Percentiles rank a stretch among this genome's conserved stretches.
phyloP scores from a whole-genome alignment of 805 yeast genomes.

The Candida xiaguanensis region DNA sequence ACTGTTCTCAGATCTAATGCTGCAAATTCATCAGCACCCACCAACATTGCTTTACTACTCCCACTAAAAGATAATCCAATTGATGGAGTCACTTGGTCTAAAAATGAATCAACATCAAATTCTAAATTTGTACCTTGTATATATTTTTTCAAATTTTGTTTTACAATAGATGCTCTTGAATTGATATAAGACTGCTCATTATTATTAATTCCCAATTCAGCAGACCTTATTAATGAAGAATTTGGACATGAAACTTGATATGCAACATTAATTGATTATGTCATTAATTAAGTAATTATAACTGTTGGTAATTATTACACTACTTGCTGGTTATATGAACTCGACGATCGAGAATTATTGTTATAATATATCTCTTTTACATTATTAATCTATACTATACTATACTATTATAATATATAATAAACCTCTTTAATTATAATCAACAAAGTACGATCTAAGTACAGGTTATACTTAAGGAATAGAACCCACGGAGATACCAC shows the following conservation, averaged over 20 bases:
- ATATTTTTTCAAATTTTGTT: conserved; percentile 20
- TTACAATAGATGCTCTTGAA: conserved; percentile 20
- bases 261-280: too few relatives aligned
- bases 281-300: too few relatives aligned
- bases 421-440: too few relatives aligned
- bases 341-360: too few relatives aligned
- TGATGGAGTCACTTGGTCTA: conserved; percentile 14
- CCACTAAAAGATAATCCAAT: conserved; percentile 38
- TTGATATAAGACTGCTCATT: conserved; percentile 24
- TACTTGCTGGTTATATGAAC: too few relatives aligned
- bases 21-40: conserved; percentile 79
- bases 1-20: conserved; percentile 74
- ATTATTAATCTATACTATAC: too few relatives aligned
- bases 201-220: conserved; percentile 17
- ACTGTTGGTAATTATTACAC: too few relatives aligned
- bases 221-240: conserved; percentile 21
- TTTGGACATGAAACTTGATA: conserved; percentile 25
- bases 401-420: too few relatives aligned
- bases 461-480: too few relatives aligned
- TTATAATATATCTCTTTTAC: too few relatives aligned
- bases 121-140: conserved; percentile 20
- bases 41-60: conserved; percentile 48
- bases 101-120: conserved; percentile 20
- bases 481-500: too few relatives aligned
- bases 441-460: too few relatives aligned